These are phyloP conservation scores for Rosa rugosa DNA, from an alignment of 306 rosid genomes.

Conservation along the genomic window DNA sequence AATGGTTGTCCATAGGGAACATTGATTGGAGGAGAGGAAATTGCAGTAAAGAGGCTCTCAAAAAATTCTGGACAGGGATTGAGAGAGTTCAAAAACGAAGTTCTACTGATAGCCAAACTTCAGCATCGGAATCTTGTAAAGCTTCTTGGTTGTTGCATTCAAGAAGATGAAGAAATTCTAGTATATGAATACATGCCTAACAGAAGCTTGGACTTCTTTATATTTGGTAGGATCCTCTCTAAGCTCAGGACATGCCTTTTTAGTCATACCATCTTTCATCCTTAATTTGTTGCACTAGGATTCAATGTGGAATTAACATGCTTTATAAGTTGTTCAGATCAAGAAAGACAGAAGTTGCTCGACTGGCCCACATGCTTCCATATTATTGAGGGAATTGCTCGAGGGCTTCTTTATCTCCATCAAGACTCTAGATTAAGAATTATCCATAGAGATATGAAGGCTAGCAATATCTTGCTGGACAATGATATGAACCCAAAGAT, in stretches of 20 bases:
- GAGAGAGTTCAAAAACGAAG: slow-evolving; percentile 17
- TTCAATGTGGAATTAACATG: neutral
- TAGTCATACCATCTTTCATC: neutral
- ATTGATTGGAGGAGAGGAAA: neutral
- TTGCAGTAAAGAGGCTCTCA: neutral
- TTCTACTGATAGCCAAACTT: slow-evolving; percentile 21
- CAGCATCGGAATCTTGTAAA: slow-evolving; percentile 39
- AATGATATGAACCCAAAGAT: slow-evolving; percentile 36
- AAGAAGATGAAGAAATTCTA: slow-evolving; percentile 33
- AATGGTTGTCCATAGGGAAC: neutral
- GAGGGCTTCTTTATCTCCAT: slow-evolving; percentile 40
- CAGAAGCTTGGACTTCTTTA: slow-evolving; percentile 44
- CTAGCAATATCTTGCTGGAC: slow-evolving; percentile 46
- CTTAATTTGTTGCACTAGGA: neutral
- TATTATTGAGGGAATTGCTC: slow-evolving; percentile 32
- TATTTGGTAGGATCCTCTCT: slow-evolving; percentile 34
- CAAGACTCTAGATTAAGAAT: slow-evolving; percentile 43
- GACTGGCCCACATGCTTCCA: slow-evolving; percentile 28
- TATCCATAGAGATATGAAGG: slow-evolving; percentile 43
- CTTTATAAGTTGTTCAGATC: neutral
- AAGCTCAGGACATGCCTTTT: neutral
- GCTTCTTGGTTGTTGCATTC: slow-evolving; percentile 39
- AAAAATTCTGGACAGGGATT: slow-evolving; percentile 14
- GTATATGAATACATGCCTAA: slow-evolving; percentile 41
- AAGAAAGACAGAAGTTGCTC: neutral